Evolutionary conservation across 2,329 filamentous ascomycete genomes (phyloP).

Genomic region (Tothia fuscella): DNA sequence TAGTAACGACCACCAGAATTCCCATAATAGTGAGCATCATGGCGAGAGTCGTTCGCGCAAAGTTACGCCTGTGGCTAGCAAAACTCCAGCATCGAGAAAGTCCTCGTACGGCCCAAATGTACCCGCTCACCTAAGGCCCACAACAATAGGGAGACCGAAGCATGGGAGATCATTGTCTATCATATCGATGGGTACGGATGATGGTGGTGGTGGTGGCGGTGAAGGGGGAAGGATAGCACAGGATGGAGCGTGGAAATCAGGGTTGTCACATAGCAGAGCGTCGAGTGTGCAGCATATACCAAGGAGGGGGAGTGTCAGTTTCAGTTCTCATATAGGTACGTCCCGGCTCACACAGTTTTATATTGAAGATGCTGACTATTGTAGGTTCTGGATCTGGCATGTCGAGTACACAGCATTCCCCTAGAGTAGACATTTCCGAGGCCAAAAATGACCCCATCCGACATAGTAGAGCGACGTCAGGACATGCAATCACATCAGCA

Average conservation of each 20-base stretch:
- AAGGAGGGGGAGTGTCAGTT: slow-evolving; percentile 20
- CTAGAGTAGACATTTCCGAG: not conserved
- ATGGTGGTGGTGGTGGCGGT: slow-evolving; percentile 6
- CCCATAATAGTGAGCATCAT: slow-evolving; percentile 1
- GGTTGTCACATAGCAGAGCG: slow-evolving; percentile 60
- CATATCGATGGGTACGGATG: slow-evolving; percentile 35
- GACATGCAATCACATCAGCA: slow-evolving; percentile 18
- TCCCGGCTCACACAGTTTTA: slow-evolving; percentile 17
- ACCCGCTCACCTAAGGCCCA: slow-evolving; percentile 4
- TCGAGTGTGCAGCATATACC: slow-evolving; percentile 68
- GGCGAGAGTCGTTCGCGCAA: slow-evolving; percentile 1
- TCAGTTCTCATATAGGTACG: slow-evolving; percentile 13
- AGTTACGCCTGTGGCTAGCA: not conserved
- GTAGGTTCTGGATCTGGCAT: not conserved
- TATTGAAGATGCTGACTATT: not conserved
- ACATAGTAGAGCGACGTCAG: not conserved
- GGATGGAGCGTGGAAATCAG: slow-evolving; percentile 9
- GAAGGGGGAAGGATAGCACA: not conserved
- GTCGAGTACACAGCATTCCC: not conserved
- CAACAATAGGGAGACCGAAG: slow-evolving; percentile 16
- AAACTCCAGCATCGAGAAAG: slow-evolving; percentile 1
- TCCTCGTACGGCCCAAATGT: slow-evolving; percentile 7
- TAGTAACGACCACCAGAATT: slow-evolving; percentile 11
- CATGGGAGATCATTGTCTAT: slow-evolving; percentile 38
- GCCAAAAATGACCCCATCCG: not conserved